Evolutionary conservation across 2,329 filamentous ascomycete genomes (phyloP).

Genomic region (Hymenoscyphus linearis): DNA sequence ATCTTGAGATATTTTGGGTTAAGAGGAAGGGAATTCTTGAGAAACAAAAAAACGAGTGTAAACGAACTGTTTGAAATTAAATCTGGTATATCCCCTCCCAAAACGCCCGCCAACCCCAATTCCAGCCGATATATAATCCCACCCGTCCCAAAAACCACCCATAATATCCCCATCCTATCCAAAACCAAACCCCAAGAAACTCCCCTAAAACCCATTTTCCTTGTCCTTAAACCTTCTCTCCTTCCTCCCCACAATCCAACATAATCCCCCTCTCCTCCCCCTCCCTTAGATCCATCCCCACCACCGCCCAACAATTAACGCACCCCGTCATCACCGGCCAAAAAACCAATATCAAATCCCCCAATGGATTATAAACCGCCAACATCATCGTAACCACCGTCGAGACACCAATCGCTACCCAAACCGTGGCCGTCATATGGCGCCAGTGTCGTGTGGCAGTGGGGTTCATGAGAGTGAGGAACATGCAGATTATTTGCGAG

Average conservation of each 20-base stretch:
- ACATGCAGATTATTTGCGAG: neutral
- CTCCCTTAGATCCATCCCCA: neutral
- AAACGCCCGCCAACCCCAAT: neutral
- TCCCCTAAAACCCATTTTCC: too few species aligned
- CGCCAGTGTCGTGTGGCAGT: neutral
- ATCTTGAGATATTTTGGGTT: too few species aligned
- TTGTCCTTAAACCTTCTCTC: neutral
- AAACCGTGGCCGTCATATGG: neutral
- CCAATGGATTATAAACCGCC: neutral
- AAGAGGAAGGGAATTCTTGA: neutral
- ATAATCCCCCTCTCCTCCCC: neutral
- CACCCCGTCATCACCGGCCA: conserved; percentile 2
- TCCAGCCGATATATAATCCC: neutral
- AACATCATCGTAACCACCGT: neutral
- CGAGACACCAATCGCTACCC: neutral
- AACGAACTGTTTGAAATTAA: neutral
- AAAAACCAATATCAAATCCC: neutral
- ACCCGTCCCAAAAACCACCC: neutral
- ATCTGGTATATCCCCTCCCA: neutral
- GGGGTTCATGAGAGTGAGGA: neutral
- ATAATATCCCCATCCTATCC: neutral
- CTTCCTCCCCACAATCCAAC: neutral
- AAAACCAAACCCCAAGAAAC: neutral
- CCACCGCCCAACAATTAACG: neutral
- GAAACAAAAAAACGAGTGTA: too few species aligned